Conservation (phyloP, 2,329 filamentous ascomycete species). For the Ophiostoma sp. region DNA sequence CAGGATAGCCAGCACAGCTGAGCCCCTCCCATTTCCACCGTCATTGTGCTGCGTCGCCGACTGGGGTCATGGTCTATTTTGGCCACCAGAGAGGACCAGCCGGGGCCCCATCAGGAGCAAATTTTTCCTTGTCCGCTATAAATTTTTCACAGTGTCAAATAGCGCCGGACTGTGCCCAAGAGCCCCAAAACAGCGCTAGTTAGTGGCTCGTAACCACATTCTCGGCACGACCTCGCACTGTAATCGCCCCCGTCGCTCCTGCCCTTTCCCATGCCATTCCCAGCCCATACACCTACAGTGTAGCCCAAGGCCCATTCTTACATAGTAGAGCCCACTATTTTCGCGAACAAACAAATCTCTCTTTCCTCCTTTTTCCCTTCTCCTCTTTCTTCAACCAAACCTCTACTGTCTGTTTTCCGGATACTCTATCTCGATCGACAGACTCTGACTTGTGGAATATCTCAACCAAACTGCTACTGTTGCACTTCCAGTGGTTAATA, state of each 20-base stretch:
- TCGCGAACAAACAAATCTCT: conserved; percentile 13
- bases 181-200: not conserved
- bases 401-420: not conserved
- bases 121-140: conserved; percentile 9
- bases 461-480: not conserved
- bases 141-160: not conserved
- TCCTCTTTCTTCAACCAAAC: not conserved
- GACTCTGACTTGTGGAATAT: not conserved
- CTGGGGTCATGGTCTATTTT: not conserved
- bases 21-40: too few species aligned
- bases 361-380: not conserved
- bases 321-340: not conserved
- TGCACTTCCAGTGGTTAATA: not conserved
- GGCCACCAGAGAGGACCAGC: not conserved
- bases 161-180: not conserved
- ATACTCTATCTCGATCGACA: conserved; percentile 8
- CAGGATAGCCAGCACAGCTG: not conserved
- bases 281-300: not conserved
- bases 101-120: conserved; percentile 6
- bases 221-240: not conserved
- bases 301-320: not conserved
- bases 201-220: not conserved
- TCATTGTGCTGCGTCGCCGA: conserved; percentile 1
- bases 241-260: not conserved
- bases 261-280: not conserved